Conservation (phyloP, 345 rosid genomes). For the Sonneratia alba region DNA sequence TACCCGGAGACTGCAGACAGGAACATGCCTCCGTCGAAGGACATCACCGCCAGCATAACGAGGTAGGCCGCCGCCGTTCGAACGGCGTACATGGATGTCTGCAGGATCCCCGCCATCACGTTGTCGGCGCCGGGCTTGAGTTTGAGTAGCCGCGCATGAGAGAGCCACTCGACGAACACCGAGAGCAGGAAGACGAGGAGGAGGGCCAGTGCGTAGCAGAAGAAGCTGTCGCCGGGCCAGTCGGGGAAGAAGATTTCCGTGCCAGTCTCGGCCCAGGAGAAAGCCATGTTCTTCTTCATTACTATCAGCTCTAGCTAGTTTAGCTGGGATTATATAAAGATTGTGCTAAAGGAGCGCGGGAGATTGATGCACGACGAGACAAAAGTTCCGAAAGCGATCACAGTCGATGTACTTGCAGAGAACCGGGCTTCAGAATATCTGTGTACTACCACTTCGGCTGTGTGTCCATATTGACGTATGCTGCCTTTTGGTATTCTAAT, state of each 20-base stretch:
- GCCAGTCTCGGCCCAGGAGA: conserved; percentile 21
- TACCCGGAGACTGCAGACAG: conserved; percentile 22
- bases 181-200: conserved; percentile 24
- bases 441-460: no score
- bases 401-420: no score
- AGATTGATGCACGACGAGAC: no score
- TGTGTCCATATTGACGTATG: no score
- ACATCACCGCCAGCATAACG: conserved; percentile 31
- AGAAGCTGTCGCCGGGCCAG: conserved; percentile 21
- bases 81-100: conserved; percentile 13
- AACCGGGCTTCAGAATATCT: no score
- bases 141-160: conserved; percentile 19
- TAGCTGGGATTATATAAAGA: background rate
- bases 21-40: conserved; percentile 17
- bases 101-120: conserved; percentile 7
- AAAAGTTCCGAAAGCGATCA: no score
- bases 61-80: conserved; percentile 19
- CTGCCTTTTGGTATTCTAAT: no score
- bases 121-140: conserved; percentile 3
- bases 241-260: conserved; percentile 17
- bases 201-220: conserved; percentile 16
- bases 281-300: conserved; percentile 14
- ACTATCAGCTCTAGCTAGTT: background rate
- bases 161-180: conserved; percentile 28
- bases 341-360: no score